These are phyloP conservation scores for Teratosphaeria nubilosa DNA, from an alignment of 2,329 filamentous ascomycete genomes.

Conservation along the genomic window DNA sequence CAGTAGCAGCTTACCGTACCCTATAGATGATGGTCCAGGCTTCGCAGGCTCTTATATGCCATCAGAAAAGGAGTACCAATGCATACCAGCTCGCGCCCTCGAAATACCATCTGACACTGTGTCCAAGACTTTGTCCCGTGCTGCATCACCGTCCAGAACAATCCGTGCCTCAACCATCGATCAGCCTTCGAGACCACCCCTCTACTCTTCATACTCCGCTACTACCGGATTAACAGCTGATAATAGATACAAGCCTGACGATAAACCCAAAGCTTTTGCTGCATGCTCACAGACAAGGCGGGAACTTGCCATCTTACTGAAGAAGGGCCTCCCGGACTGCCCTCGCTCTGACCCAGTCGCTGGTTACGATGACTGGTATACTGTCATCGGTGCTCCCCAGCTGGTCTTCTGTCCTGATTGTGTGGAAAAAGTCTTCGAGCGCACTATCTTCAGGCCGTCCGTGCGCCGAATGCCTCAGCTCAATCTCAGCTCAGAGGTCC, in stretches of 20 bases:
- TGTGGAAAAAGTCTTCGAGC: constrained; percentile 58
- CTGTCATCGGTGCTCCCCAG: constrained; percentile 56
- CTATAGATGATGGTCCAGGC: constrained; percentile 31
- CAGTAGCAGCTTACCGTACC: constrained; percentile 31
- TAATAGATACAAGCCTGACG: neutral
- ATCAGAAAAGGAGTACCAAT: constrained; percentile 33
- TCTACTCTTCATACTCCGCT: constrained; percentile 6
- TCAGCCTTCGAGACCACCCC: constrained; percentile 2
- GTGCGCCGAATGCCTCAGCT: constrained; percentile 55
- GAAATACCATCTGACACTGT: constrained; percentile 6
- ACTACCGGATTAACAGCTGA: constrained; percentile 7
- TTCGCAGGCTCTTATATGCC: constrained; percentile 30
- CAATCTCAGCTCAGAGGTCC: constrained; percentile 47
- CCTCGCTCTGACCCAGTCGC: constrained; percentile 53
- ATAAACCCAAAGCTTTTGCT: constrained; percentile 10
- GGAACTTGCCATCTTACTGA: constrained; percentile 39
- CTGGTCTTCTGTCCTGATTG: constrained; percentile 80
- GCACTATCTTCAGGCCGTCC: constrained; percentile 55
- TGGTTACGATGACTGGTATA: constrained; percentile 70
- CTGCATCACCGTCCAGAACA: constrained; percentile 8
- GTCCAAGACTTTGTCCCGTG: constrained; percentile 7
- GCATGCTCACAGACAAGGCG: constrained; percentile 19
- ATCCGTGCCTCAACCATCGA: constrained; percentile 1
- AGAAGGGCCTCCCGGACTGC: constrained; percentile 51
- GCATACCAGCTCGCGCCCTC: constrained; percentile 13